Base-by-base conservation (phyloP, 108 stramenopile genomes). In the Skeletonema menzelii region DNA sequence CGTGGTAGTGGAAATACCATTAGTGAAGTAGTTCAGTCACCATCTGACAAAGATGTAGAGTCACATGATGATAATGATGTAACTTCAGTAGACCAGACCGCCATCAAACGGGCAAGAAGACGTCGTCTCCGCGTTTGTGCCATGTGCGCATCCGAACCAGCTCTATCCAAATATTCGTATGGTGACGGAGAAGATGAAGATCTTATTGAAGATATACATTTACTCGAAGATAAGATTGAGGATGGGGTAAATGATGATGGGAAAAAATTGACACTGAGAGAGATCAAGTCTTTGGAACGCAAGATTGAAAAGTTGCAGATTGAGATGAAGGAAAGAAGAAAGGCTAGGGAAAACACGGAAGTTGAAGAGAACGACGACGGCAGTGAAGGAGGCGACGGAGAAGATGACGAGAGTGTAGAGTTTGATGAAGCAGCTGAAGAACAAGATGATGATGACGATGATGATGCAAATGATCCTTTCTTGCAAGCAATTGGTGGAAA, bases 381-480 rank as follows among this genome's bases (percentile, higher is more conserved):
- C 17, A 56, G 59, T n/a, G 59, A 61, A 27, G 56, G 5, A 15
- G 63, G 56, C 22, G 67, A 72, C 6, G 56, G 72, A n/a, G 40
- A 79, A n/a, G 67, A 63, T 11, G 65, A n/a, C 31, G 77, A 35
- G 19, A 59, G 31, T 14, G 34, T 38, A 12, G 13, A 65, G 0
- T 47, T 77, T 47, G 56, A n/a, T 14, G 27, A 60, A 27, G 73
- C 57, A 24, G 34, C 31, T 5, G 77, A 69, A 3, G 76, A 38
- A 12, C 75, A 79, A 17, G 40, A 66, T 13, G 63, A 58, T 5
- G 77, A 75, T 15, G 76, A 69, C 1, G 65, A 32, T 32, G 31
- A 69, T 37, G 93, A 89, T n/a, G 83, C 79, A 38, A 85, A 91
- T 10, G 94, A 95, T 68, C 93, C 93, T 15, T 92, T 94, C 79